Conservation (phyloP, 192 early-diverging fungal genomes). For the Fimicolochytrium jonesii region DNA sequence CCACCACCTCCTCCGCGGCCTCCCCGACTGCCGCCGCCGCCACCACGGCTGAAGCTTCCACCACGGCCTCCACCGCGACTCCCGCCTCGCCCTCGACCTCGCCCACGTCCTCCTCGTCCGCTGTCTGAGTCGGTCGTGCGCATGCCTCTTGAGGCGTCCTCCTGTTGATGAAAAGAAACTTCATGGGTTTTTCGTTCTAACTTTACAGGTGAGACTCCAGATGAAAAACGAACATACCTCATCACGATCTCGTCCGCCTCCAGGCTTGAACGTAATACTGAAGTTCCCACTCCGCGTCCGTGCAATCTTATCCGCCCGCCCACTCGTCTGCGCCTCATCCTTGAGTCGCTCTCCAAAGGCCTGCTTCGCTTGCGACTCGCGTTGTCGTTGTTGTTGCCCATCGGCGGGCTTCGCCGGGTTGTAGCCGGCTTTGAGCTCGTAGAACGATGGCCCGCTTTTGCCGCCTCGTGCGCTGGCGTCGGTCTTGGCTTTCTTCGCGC, state of each 20-base stretch:
- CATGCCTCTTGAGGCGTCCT: background rate
- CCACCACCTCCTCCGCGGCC: slow-evolving; percentile 4
- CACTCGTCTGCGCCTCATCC: background rate
- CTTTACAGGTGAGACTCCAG: too few species aligned
- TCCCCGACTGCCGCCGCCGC: slow-evolving; percentile 6
- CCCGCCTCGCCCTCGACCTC: slow-evolving; percentile 12
- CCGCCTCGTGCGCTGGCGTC: background rate
- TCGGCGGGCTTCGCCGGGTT: background rate
- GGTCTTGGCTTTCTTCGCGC: slow-evolving; percentile 1
- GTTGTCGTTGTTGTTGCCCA: background rate
- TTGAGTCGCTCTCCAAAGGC: slow-evolving; percentile 31
- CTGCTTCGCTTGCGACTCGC: background rate
- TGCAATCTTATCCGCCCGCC: background rate
- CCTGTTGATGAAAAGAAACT: background rate
- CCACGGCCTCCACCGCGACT: slow-evolving; percentile 20
- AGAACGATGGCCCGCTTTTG: slow-evolving; percentile 27
- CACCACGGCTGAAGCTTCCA: slow-evolving; percentile 5
- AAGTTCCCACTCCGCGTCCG: slow-evolving; percentile 24
- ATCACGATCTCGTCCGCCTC: background rate
- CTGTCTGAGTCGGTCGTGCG: background rate
- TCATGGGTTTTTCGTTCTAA: too few species aligned
- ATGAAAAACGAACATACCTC: background rate
- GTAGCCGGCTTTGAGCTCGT: slow-evolving; percentile 29
- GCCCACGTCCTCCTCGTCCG: background rate
- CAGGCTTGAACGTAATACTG: slow-evolving; percentile 39